These are phyloP conservation scores for Macrolepiota dolichaula DNA, from an alignment of 768 basidiomycete genomes.

Conservation along the genomic window DNA sequence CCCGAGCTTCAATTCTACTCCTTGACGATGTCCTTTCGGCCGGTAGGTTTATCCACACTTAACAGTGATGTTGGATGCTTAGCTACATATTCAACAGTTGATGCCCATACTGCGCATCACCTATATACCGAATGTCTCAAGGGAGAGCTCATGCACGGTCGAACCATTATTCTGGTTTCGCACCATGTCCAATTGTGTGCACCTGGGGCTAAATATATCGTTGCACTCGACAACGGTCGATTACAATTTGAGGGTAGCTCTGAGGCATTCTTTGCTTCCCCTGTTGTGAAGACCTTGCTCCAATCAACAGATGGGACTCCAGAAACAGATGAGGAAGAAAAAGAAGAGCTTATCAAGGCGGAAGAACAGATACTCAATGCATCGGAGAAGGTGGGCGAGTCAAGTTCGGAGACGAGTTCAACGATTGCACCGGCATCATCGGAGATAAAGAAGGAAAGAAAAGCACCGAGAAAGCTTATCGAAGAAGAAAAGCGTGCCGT, in stretches of 20 bases:
- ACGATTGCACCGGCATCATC: conserved; percentile 37
- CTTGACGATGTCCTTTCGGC: conserved; percentile 79
- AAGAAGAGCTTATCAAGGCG: conserved; percentile 42
- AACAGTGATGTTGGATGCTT: background rate
- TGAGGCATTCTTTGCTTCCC: conserved; percentile 63
- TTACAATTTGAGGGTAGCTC: conserved; percentile 69
- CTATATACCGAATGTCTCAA: conserved; percentile 81
- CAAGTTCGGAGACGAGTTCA: conserved; percentile 24
- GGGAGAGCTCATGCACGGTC: conserved; percentile 74
- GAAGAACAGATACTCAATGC: conserved; percentile 29
- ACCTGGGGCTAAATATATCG: conserved; percentile 76
- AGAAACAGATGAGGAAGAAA: conserved; percentile 53
- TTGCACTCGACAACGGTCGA: conserved; percentile 81
- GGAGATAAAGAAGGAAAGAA: conserved; percentile 27
- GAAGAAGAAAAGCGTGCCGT: conserved; percentile 82
- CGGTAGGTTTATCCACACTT: conserved; percentile 26
- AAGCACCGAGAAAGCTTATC: conserved; percentile 71
- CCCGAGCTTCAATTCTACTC: conserved; percentile 75
- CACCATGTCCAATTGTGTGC: conserved; percentile 91
- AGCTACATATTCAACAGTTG: conserved; percentile 43
- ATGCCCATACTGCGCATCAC: conserved; percentile 91
- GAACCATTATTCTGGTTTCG: conserved; percentile 90
- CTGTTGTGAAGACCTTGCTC: conserved; percentile 61
- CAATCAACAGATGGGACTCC: conserved; percentile 41
- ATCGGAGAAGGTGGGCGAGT: conserved; percentile 49